Percentiles rank a stretch among this genome's conserved stretches.
Conservation (phyloP, 352 stramenopile genomes). For the Phytopythium ostracodes region DNA sequence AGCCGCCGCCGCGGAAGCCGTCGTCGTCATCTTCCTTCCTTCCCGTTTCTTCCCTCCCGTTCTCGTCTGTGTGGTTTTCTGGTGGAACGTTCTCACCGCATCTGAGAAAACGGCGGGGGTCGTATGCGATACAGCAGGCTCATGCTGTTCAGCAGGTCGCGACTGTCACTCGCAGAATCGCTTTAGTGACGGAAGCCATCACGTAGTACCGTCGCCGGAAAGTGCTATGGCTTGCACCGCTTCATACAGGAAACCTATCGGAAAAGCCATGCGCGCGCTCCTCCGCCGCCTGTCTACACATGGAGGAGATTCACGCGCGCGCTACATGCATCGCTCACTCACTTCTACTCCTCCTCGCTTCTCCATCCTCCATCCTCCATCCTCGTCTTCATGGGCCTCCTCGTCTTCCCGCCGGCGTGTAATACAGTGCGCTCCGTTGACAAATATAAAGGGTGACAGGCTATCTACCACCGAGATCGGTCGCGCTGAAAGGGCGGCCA, state of each 20-base stretch:
- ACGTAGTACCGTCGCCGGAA: no score
- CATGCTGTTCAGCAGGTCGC: not conserved
- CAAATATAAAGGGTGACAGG: not conserved
- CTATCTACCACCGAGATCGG: no score
- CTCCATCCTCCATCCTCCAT: not conserved
- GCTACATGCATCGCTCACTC: no score
- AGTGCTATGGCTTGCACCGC: not conserved
- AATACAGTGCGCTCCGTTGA: not conserved
- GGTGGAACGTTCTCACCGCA: not conserved
- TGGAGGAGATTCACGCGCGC: no score
- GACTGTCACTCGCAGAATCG: not conserved
- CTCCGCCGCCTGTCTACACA: not conserved
- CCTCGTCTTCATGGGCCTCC: not conserved
- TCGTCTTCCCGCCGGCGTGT: not conserved
- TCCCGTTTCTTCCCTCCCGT: not conserved
- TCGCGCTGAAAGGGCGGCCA: constrained; percentile 1
- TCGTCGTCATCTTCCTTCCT: not conserved
- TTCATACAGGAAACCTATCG: not conserved
- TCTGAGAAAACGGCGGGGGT: not conserved
- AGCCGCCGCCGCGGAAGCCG: not conserved
- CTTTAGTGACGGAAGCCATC: not conserved
- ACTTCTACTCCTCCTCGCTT: no score
- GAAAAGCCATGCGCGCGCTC: not conserved
- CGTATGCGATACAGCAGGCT: not conserved
- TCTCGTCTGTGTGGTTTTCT: not conserved